Evolutionary conservation across 139 green algal genomes (phyloP), one percentile per base, ranked within the genome.

Genomic region (Ostreobium quekettii): DNA sequence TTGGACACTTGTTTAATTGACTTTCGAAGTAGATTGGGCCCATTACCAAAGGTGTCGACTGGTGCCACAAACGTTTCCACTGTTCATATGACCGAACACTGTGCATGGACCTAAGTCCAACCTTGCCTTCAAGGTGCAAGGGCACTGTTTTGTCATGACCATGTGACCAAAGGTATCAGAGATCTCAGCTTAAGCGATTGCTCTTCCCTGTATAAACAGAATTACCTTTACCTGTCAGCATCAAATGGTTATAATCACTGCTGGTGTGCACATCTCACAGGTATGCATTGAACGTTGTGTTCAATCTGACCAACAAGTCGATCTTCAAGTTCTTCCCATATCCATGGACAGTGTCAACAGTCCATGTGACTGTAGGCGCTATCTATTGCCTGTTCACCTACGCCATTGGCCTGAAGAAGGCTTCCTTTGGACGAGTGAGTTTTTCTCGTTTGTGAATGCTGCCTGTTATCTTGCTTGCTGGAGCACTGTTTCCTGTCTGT

Each of bases 321-420:
- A 93, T 99, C 70, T 98, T 96, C 91, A 97, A 96, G 77, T 97
- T 95, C 82, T 99, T 98, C 78, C 91, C 94, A 60, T 99, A 88
- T 82, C 94, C 94, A 47, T 99, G 88, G 82, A 91, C 86, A 11
- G 90, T 96, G 35, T 96, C 88, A 24, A 91, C 87, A 2, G 75
- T 96, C 4, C 91, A 97, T 73, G 91, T 97, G 29, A 65, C 93
- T 0, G 89, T 97, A 2, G 91, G 91, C 53, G 74, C 90, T 2
- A 48, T 83, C 11, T 97, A 97, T 83, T 97, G 91, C 73, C 70
- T 76, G 0, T 38, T 84, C 26, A 67, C 82, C 6, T 97, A 97
- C 70, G 63, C 82, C 0, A 1, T 96, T 2, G 91, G 91, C 32
- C 68, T 85, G 60, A 97, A 96, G 86, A 85, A 88, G 58, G 85